A percentile compares a stretch with the other conserved stretches of the same genome.
Conservation (phyloP, 139 green algal species). For the Eudorina sp. region DNA sequence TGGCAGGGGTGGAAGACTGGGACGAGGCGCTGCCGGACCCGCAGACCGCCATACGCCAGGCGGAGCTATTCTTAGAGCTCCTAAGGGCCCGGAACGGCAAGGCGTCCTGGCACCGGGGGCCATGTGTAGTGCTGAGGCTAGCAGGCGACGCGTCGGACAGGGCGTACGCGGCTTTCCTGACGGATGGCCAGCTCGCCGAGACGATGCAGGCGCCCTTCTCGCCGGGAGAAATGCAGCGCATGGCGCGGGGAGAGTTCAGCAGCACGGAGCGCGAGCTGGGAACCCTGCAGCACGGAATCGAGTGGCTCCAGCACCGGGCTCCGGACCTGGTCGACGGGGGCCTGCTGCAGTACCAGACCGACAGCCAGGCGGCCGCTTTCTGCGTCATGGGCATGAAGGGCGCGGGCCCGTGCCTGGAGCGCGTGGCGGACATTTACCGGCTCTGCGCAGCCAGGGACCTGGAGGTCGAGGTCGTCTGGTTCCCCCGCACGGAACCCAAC, state of each 20-base stretch:
- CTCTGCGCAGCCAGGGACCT: background rate
- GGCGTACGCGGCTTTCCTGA: background rate
- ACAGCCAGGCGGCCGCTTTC: too few relatives aligned
- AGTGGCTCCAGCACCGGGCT: background rate
- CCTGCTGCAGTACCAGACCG: background rate
- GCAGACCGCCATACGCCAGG: background rate
- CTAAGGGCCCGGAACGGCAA: background rate
- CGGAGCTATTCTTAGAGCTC: background rate
- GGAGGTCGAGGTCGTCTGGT: background rate
- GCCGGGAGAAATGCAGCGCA: background rate
- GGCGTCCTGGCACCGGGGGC: too few relatives aligned
- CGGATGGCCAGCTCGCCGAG: background rate
- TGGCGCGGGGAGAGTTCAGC: background rate
- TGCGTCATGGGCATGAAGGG: too few relatives aligned
- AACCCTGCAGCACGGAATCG: background rate
- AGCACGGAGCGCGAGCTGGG: conserved; percentile 21
- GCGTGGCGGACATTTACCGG: conserved; percentile 9
- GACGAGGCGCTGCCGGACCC: background rate
- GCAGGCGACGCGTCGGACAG: conserved; percentile 26
- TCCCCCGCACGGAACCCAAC: background rate
- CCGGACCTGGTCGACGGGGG: background rate
- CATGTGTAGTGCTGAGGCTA: background rate
- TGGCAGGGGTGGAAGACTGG: background rate
- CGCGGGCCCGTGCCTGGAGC: too few relatives aligned
- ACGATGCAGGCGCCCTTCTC: background rate